Percentiles rank a stretch among this genome's conserved stretches.
These are phyloP conservation scores for Fagopyrum homotropicum DNA, from an alignment of 148 eudicot genomes.

Conservation along the genomic window DNA sequence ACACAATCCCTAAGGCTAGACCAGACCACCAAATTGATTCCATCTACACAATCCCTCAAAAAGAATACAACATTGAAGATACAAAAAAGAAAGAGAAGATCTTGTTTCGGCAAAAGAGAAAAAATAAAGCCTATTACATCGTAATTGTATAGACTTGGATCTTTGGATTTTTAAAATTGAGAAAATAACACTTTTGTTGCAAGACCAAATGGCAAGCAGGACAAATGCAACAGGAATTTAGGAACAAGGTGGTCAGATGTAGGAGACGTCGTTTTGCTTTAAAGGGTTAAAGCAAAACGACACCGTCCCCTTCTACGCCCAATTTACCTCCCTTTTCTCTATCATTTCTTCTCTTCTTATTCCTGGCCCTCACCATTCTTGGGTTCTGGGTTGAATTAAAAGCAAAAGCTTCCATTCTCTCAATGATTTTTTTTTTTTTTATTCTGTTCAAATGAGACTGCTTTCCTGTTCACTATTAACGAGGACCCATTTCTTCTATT, in stretches of 20 bases:
- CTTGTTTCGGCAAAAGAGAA: background rate
- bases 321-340: constrained; percentile 1
- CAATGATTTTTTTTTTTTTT: background rate
- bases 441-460: constrained; percentile 9
- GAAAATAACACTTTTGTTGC: background rate
- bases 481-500: background rate
- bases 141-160: background rate
- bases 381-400: background rate
- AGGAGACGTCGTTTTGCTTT: constrained; percentile 26
- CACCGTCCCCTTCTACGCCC: constrained; percentile 11
- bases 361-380: background rate
- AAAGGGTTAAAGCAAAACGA: constrained; percentile 16
- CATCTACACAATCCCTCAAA: background rate
- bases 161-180: background rate
- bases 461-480: constrained; percentile 7
- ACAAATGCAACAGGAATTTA: background rate
- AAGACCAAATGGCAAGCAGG: constrained; percentile 19
- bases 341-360: background rate
- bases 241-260: constrained; percentile 16
- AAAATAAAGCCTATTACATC: background rate
- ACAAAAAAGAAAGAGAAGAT: constrained; percentile 14
- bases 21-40: background rate
- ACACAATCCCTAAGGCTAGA: constrained; percentile 16
- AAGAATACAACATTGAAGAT: constrained; percentile 11
- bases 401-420: constrained; percentile 11